phyloP scores from a whole-genome alignment of 345 rosid genomes.

The Hypericum androsaemum region DNA sequence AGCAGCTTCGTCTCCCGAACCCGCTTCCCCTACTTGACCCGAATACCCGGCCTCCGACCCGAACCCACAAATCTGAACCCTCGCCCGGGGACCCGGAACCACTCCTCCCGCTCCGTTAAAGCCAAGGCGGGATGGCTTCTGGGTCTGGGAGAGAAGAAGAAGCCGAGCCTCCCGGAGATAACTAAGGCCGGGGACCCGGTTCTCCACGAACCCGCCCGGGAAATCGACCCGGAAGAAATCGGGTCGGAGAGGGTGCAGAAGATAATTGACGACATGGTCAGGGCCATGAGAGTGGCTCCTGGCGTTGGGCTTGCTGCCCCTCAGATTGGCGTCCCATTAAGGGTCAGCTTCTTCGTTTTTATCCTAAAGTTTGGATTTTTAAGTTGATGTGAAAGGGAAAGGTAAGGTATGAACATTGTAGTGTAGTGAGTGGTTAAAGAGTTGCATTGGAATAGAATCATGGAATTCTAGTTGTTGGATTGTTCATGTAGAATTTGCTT shows the following conservation, averaged over 20 bases:
- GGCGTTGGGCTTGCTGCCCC: slow-evolving; percentile 98
- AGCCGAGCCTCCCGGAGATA: slow-evolving; percentile 42
- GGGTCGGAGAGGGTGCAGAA: slow-evolving; percentile 80
- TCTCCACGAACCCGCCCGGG: slow-evolving; percentile 68
- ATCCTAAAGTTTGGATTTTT: slow-evolving; percentile 6
- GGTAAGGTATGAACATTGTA: neutral
- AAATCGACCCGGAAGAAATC: slow-evolving; percentile 60
- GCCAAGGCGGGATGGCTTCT: slow-evolving; percentile 86
- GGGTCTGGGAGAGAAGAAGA: slow-evolving; percentile 67
- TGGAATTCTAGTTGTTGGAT: too few species aligned
- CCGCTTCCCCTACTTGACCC: slow-evolving; percentile 18
- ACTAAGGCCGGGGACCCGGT: slow-evolving; percentile 90
- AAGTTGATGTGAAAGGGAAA: neutral
- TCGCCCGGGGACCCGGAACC: slow-evolving; percentile 16
- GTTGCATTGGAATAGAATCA: too few species aligned
- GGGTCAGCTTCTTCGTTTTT: slow-evolving; percentile 21
- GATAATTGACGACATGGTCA: slow-evolving; percentile 72
- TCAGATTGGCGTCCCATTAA: slow-evolving; percentile 76
- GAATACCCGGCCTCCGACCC: slow-evolving; percentile 7
- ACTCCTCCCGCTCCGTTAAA: slow-evolving; percentile 26
- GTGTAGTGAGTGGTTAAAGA: too few species aligned
- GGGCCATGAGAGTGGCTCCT: slow-evolving; percentile 69
- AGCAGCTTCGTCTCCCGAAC: slow-evolving; percentile 22
- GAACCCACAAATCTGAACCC: neutral
- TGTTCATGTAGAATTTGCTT: too few species aligned